Evolutionary conservation across 2,329 filamentous ascomycete genomes (phyloP).

Genomic region (Cercospora zeae-maydis): DNA sequence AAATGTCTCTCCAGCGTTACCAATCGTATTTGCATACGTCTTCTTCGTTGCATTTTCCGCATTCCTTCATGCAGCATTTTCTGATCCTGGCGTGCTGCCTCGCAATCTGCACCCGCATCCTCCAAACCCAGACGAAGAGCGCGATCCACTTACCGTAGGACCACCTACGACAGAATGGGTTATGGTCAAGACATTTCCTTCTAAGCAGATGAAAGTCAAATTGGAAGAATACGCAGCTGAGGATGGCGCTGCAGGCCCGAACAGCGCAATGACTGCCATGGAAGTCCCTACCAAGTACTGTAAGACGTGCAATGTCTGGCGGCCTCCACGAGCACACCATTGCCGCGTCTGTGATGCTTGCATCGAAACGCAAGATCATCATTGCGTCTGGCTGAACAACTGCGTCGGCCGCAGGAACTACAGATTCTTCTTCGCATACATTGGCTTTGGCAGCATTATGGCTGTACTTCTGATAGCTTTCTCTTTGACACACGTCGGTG

Average conservation of each 20-base stretch:
- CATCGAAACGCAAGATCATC: constrained; percentile 94
- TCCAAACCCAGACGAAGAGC: constrained; percentile 65
- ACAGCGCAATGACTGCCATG: constrained; percentile 64
- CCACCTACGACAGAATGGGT: constrained; percentile 92
- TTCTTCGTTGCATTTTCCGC: constrained; percentile 88
- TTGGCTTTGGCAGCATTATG: constrained; percentile 73
- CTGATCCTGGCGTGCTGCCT: constrained; percentile 90
- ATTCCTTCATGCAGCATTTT: constrained; percentile 85
- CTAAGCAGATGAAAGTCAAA: constrained; percentile 8
- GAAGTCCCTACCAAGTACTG: constrained; percentile 98
- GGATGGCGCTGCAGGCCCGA: constrained; percentile 35
- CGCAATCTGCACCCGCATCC: constrained; percentile 88
- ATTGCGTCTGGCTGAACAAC: constrained; percentile 99
- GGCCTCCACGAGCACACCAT: constrained; percentile 90
- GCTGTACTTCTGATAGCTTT: constrained; percentile 71
- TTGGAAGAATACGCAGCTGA: constrained; percentile 18
- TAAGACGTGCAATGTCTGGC: constrained; percentile 96
- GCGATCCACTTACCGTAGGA: constrained; percentile 72
- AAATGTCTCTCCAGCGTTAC: constrained; percentile 81
- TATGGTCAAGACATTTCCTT: constrained; percentile 56
- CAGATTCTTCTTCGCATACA: constrained; percentile 93
- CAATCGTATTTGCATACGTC: constrained; percentile 86
- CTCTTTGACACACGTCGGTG: constrained; percentile 74
- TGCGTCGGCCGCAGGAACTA: constrained; percentile 97
- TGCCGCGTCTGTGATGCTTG: constrained; percentile 97